These are phyloP conservation scores for Pilobolus umbonatus DNA, from an alignment of 192 early-diverging fungal species.

Conservation along the genomic window DNA sequence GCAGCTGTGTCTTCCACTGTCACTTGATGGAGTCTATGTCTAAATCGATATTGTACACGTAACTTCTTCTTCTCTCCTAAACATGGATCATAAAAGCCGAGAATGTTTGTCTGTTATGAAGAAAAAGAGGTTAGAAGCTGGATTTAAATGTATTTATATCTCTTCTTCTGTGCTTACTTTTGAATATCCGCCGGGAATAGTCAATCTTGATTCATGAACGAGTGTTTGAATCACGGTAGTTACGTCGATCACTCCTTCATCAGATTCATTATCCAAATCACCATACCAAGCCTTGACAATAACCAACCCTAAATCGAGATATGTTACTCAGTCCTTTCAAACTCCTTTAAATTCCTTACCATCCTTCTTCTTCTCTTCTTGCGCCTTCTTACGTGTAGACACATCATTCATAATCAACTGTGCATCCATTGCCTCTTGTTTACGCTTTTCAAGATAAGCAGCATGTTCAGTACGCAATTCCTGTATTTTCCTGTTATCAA, in stretches of 20 bases:
- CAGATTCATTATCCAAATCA: slow-evolving; percentile 49
- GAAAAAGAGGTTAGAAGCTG: background rate
- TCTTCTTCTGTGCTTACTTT: slow-evolving; percentile 57
- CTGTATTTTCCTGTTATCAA: slow-evolving; percentile 40
- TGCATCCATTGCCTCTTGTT: slow-evolving; percentile 77
- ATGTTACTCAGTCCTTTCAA: background rate
- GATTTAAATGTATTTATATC: background rate
- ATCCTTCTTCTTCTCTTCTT: slow-evolving; percentile 57
- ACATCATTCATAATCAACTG: slow-evolving; percentile 63
- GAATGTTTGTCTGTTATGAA: slow-evolving; percentile 11
- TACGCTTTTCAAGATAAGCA: slow-evolving; percentile 56
- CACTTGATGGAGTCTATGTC: background rate
- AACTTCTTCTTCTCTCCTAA: slow-evolving; percentile 10
- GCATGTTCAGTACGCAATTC: slow-evolving; percentile 61
- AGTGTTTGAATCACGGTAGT: slow-evolving; percentile 81
- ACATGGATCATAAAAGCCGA: slow-evolving; percentile 14
- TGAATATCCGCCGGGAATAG: slow-evolving; percentile 79
- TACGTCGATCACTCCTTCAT: slow-evolving; percentile 64
- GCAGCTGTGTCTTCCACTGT: background rate
- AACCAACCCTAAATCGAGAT: slow-evolving; percentile 51
- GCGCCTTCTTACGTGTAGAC: slow-evolving; percentile 60
- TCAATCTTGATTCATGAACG: slow-evolving; percentile 81
- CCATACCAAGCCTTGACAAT: slow-evolving; percentile 89
- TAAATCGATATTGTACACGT: slow-evolving; percentile 15
- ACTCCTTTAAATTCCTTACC: slow-evolving; percentile 29